Base-by-base conservation (phyloP, 2,329 filamentous ascomycete species). In the Penicillium psychrosexuale region DNA sequence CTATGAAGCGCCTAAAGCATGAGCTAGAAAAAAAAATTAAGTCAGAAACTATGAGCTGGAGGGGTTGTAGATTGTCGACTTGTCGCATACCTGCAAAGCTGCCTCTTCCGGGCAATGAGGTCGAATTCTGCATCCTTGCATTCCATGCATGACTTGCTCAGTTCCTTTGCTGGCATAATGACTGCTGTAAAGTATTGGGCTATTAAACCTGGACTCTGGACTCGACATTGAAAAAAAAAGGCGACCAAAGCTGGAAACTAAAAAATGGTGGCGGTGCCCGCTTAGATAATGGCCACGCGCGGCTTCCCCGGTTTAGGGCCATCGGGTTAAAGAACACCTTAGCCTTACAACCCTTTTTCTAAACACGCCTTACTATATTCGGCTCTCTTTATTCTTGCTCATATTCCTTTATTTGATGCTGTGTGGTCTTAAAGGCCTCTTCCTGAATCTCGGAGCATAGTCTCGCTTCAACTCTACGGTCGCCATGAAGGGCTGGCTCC, bases 1-100 rank as follows among this genome's bases (percentile, higher is more conserved):
- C 79, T 52, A 96, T 80, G 77, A 91, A 97, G 65, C 83, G 82
- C 55, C 82, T 77, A 75, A 93, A 97, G 75, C 94, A 97, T 59
- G 80, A 75, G 53, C 87, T 90, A 28, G 19, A 63, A 17, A 63
- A 33, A 28, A 24, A 62, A 34, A 27, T 5, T 17, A 47, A 15
- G 43, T 65, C 55, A 65, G 56, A 57, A 46, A 39, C 33, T 39
- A 42, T 30, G 31, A 37, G 28, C 38, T 54, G 40, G 56, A 55
- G 53, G 55, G 51, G 51, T 59, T 33, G 47, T 36, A 45, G 42
- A 47, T 39, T 48, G 28, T 51, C 37, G 48, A 40, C 30, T 36
- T 39, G 12, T 37, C 42, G 61, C 78, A 63, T 69, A 84, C 81
- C 76, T 76, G 78, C 86, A 89, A 15, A 87, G 77, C 28, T 78